Percentiles rank a stretch among this genome's conserved stretches.
These are phyloP conservation scores for Zymoseptoria tritici DNA, from an alignment of 2,329 filamentous ascomycete species.

Conservation along the genomic window DNA sequence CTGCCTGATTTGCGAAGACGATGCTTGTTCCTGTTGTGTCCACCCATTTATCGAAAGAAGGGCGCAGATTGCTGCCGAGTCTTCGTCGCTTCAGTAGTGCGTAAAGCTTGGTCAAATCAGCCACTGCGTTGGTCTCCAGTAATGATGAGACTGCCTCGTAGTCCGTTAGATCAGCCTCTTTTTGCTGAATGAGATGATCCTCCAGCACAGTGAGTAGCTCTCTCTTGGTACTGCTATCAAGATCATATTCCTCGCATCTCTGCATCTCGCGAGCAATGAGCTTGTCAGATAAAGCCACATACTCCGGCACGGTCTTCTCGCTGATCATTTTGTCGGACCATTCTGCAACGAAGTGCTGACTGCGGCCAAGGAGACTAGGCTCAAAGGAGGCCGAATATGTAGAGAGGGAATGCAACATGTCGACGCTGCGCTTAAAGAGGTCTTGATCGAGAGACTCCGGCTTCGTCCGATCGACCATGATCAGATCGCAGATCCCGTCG, in stretches of 20 bases:
- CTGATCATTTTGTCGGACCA: slow-evolving; percentile 63
- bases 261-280: slow-evolving; percentile 66
- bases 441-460: slow-evolving; percentile 51
- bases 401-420: slow-evolving; percentile 77
- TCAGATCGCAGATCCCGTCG: slow-evolving; percentile 68
- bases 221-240: slow-evolving; percentile 76
- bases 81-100: slow-evolving; percentile 64
- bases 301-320: slow-evolving; percentile 59
- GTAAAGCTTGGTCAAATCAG: slow-evolving; percentile 70
- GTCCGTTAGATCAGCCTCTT: slow-evolving; percentile 44
- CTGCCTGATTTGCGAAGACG: slow-evolving; percentile 66
- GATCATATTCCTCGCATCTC: slow-evolving; percentile 70
- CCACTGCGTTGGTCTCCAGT: slow-evolving; percentile 60
- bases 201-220: slow-evolving; percentile 69
- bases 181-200: slow-evolving; percentile 60
- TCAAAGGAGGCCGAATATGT: slow-evolving; percentile 78
- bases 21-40: slow-evolving; percentile 65
- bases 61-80: slow-evolving; percentile 61
- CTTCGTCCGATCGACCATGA: slow-evolving; percentile 61
- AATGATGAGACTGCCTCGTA: slow-evolving; percentile 60
- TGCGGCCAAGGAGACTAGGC: slow-evolving; percentile 60
- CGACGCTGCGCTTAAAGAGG: slow-evolving; percentile 63
- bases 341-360: slow-evolving; percentile 58
- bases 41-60: slow-evolving; percentile 74
- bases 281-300: slow-evolving; percentile 61